These are phyloP conservation scores for Xylaria curta DNA, from an alignment of 495 filamentous ascomycete genomes.

Conservation along the genomic window DNA sequence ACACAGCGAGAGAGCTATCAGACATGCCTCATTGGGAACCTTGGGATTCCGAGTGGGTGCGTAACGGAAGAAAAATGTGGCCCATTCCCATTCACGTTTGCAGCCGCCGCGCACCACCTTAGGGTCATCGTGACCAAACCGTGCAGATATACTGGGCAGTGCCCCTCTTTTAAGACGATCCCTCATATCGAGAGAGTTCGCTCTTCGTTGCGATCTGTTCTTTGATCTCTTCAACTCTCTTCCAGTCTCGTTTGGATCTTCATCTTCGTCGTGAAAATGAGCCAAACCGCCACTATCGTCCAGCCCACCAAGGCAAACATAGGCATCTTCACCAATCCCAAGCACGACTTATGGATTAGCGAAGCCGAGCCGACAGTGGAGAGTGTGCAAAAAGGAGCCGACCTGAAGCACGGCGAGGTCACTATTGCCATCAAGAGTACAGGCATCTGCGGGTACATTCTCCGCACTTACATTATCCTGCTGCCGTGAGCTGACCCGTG, in stretches of 20 bases:
- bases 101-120: slow-evolving; percentile 14
- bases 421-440: slow-evolving; percentile 86
- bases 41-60: slow-evolving; percentile 9
- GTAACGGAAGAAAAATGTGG: slow-evolving; percentile 11
- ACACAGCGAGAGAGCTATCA: slow-evolving; percentile 3
- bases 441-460: slow-evolving; percentile 84
- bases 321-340: slow-evolving; percentile 92
- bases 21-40: background rate
- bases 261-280: slow-evolving; percentile 30
- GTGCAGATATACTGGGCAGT: slow-evolving; percentile 25
- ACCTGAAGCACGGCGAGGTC: slow-evolving; percentile 80
- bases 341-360: slow-evolving; percentile 88
- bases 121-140: slow-evolving; percentile 29
- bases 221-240: slow-evolving; percentile 11
- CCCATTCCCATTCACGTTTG: background rate
- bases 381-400: slow-evolving; percentile 71
- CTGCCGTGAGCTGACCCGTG: slow-evolving; percentile 23
- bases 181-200: slow-evolving; percentile 9
- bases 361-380: slow-evolving; percentile 77
- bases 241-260: background rate
- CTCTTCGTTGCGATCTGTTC: slow-evolving; percentile 15
- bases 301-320: slow-evolving; percentile 77
- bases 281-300: slow-evolving; percentile 35
- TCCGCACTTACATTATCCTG: slow-evolving; percentile 33
- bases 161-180: slow-evolving; percentile 26